Evolutionary conservation across 2,329 filamentous ascomycete genomes (phyloP).

Genomic region (Pseudophaeomoniella oleicola): DNA sequence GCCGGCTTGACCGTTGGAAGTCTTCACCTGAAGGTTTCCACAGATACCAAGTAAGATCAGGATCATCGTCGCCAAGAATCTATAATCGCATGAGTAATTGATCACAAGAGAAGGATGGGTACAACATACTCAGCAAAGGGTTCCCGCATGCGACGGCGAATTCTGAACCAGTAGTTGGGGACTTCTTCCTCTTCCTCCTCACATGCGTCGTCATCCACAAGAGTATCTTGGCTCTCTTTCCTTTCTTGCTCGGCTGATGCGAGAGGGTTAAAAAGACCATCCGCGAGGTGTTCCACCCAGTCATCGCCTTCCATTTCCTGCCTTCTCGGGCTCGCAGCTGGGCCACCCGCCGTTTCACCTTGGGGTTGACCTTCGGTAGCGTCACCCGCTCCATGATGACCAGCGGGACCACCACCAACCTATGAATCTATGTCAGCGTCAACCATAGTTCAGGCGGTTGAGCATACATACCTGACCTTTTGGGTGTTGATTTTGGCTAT

Average conservation of each 20-base stretch:
- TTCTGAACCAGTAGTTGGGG: slow-evolving; percentile 15
- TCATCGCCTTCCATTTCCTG: neutral
- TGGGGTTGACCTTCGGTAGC: neutral
- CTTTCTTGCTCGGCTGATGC: neutral
- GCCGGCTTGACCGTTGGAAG: slow-evolving; percentile 12
- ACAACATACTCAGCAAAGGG: slow-evolving; percentile 16
- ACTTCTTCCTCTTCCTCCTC: slow-evolving; percentile 8
- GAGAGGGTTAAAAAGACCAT: neutral
- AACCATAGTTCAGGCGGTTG: neutral
- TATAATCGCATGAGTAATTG: slow-evolving; percentile 5
- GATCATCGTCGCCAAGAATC: slow-evolving; percentile 11
- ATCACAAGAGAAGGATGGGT: slow-evolving; percentile 9
- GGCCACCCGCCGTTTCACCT: neutral
- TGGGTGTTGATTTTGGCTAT: neutral
- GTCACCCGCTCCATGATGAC: neutral
- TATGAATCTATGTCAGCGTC: neutral
- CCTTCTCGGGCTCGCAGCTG: neutral
- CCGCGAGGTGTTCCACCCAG: neutral
- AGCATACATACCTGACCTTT: neutral
- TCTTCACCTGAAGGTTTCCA: slow-evolving; percentile 12
- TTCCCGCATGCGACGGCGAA: slow-evolving; percentile 14
- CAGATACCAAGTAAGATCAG: slow-evolving; percentile 17
- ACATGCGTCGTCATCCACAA: neutral
- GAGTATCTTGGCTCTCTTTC: neutral
- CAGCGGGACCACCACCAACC: neutral